A percentile compares a stretch with the other conserved stretches of the same genome.
Conservation (phyloP, 371 early-diverging fungal genomes). For the Actinomortierella wolfii region DNA sequence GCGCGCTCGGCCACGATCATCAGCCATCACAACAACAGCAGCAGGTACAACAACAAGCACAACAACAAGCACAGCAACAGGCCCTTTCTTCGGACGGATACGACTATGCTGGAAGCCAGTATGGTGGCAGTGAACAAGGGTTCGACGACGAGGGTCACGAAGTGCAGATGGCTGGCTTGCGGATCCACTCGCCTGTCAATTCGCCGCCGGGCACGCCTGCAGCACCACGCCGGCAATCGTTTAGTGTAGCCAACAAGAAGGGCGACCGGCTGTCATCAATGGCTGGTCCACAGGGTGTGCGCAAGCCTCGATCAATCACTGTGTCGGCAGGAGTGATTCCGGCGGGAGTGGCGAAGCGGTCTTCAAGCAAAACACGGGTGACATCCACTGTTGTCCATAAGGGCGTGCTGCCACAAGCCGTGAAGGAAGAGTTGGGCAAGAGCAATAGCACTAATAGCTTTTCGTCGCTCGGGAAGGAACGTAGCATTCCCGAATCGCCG, state of each 20-base stretch:
- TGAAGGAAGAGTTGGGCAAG: background rate
- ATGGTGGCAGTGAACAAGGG: conserved; percentile 7
- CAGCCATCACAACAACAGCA: conserved; percentile 23
- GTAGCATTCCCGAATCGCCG: conserved; percentile 24
- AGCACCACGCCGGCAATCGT: conserved; percentile 41
- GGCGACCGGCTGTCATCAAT: conserved; percentile 20
- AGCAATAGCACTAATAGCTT: background rate
- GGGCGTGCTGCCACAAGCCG: conserved; percentile 17
- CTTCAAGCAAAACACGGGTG: conserved; percentile 21
- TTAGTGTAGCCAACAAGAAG: conserved; percentile 21
- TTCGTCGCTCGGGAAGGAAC: conserved; percentile 11
- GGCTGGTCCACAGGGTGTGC: conserved; percentile 17
- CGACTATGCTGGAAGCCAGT: no score
- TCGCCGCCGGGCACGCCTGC: conserved; percentile 5
- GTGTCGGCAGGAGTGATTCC: conserved; percentile 10
- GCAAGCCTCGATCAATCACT: conserved; percentile 39
- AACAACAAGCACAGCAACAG: conserved; percentile 9
- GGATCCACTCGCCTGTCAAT: conserved; percentile 38
- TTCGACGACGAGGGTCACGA: conserved; percentile 38
- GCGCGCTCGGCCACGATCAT: background rate
- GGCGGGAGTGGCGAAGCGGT: conserved; percentile 26
- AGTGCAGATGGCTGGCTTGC: conserved; percentile 42
- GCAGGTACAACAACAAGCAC: conserved; percentile 13
- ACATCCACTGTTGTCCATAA: conserved; percentile 25
- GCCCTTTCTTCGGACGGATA: conserved; percentile 10